A percentile compares a stretch with the other conserved stretches of the same genome.
Evolutionary conservation across 495 filamentous ascomycete genomes (phyloP).

Genomic region (Sporormia fimetaria): DNA sequence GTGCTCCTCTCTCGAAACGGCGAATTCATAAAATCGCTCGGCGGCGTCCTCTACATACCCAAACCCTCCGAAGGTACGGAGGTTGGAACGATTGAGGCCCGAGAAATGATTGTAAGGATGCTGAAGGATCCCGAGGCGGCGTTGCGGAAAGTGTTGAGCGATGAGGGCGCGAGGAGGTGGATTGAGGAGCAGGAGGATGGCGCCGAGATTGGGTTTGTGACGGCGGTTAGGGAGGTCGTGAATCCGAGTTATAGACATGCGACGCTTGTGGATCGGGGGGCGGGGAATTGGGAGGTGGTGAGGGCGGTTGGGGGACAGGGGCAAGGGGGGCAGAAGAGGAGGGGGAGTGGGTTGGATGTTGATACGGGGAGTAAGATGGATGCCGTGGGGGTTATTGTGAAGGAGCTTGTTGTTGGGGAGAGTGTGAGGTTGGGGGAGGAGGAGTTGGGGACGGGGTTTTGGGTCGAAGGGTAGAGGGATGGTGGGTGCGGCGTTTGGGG

Average conservation of each 20-base stretch:
- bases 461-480: slow-evolving; percentile 3
- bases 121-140: slow-evolving; percentile 12
- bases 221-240: slow-evolving; percentile 5
- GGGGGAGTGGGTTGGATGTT: slow-evolving; percentile 10
- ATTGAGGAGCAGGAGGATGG: slow-evolving; percentile 7
- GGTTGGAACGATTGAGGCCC: slow-evolving; percentile 14
- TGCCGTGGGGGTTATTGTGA: slow-evolving; percentile 11
- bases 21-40: slow-evolving; percentile 5
- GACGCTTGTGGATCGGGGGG: slow-evolving; percentile 9
- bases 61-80: slow-evolving; percentile 4
- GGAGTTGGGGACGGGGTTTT: slow-evolving; percentile 5
- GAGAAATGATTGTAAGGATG: slow-evolving; percentile 8
- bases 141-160: slow-evolving; percentile 4
- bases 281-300: slow-evolving; percentile 12
- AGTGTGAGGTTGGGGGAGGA: slow-evolving; percentile 11
- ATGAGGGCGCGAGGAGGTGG: background rate
- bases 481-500: too few relatives aligned
- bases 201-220: slow-evolving; percentile 7
- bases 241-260: slow-evolving; percentile 18
- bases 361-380: slow-evolving; percentile 19
- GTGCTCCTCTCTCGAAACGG: slow-evolving; percentile 2
- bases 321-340: slow-evolving; percentile 11
- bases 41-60: slow-evolving; percentile 2
- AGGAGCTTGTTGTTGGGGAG: slow-evolving; percentile 3
- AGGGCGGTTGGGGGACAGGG: slow-evolving; percentile 11